Conservation (phyloP, 2,329 filamentous ascomycete species). For the Fusarium sp. region DNA sequence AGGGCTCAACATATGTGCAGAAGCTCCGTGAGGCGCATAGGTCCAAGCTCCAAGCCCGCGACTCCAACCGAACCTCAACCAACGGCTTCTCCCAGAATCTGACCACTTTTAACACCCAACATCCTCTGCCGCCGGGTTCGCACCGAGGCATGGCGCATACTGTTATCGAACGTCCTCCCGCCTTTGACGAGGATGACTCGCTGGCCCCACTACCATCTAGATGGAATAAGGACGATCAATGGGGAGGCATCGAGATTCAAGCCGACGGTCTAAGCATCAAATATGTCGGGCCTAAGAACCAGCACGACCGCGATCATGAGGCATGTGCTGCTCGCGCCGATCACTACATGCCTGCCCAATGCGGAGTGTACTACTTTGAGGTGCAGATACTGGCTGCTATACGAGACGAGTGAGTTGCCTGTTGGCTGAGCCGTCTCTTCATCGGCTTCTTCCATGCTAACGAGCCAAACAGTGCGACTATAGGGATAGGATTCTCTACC, state of each 20-base stretch:
- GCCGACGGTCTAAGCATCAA: constrained; percentile 80
- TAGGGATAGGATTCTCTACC: constrained; percentile 72
- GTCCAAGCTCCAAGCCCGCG: constrained; percentile 66
- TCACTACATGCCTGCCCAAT: constrained; percentile 87
- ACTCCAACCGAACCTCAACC: constrained; percentile 50
- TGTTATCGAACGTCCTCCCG: constrained; percentile 80
- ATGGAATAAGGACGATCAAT: constrained; percentile 87
- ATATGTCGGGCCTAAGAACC: constrained; percentile 61
- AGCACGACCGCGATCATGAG: constrained; percentile 73
- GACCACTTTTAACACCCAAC: constrained; percentile 56
- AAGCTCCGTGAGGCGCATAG: constrained; percentile 78
- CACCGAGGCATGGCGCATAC: constrained; percentile 87
- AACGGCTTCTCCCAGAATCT: constrained; percentile 55
- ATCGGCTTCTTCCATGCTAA: constrained; percentile 3
- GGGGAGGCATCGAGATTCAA: constrained; percentile 77
- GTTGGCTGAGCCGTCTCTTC: background rate
- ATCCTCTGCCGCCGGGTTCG: constrained; percentile 56
- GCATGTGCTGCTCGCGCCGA: constrained; percentile 86
- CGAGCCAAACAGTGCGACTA: constrained; percentile 61
- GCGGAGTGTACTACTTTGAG: constrained; percentile 96
- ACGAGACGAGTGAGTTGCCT: constrained; percentile 65
- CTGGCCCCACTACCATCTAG: constrained; percentile 79
- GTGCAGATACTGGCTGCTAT: constrained; percentile 65
- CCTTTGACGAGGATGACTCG: constrained; percentile 67
- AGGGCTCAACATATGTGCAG: constrained; percentile 81